These are phyloP conservation scores for Rhododendron williamsianum DNA, from an alignment of 148 eudicot genomes.

Conservation along the genomic window DNA sequence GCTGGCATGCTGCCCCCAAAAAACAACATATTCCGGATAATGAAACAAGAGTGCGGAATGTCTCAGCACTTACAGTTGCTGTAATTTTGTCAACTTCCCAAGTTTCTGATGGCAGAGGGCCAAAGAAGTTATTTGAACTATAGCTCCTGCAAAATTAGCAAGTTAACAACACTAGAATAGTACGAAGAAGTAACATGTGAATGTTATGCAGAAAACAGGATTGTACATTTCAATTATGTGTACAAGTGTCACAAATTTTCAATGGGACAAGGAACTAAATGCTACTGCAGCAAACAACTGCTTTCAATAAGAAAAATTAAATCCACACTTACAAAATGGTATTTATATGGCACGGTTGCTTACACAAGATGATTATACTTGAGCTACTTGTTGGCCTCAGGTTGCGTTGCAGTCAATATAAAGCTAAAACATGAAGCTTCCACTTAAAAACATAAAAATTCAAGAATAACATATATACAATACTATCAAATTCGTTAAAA, in stretches of 20 bases:
- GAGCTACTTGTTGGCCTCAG: too few relatives aligned
- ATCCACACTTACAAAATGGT: neutral
- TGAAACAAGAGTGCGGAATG: neutral
- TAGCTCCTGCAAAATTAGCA: slow-evolving; percentile 32
- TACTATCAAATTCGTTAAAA: too few relatives aligned
- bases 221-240: neutral
- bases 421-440: too few relatives aligned
- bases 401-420: too few relatives aligned
- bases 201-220: neutral
- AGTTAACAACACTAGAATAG: neutral
- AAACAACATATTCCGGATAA: neutral
- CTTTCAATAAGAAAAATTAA: neutral
- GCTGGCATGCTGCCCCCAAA: neutral
- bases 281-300: neutral
- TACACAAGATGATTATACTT: too few relatives aligned
- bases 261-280: neutral
- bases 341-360: neutral
- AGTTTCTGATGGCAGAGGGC: slow-evolving; percentile 68
- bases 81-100: slow-evolving; percentile 48
- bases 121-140: slow-evolving; percentile 63
- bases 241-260: neutral
- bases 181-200: neutral
- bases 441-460: too few relatives aligned
- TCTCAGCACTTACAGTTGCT: slow-evolving; percentile 46
- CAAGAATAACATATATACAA: too few relatives aligned